These are phyloP conservation scores for Colletotrichum tropicicola DNA, from an alignment of 2,329 filamentous ascomycete species.

Conservation along the genomic window DNA sequence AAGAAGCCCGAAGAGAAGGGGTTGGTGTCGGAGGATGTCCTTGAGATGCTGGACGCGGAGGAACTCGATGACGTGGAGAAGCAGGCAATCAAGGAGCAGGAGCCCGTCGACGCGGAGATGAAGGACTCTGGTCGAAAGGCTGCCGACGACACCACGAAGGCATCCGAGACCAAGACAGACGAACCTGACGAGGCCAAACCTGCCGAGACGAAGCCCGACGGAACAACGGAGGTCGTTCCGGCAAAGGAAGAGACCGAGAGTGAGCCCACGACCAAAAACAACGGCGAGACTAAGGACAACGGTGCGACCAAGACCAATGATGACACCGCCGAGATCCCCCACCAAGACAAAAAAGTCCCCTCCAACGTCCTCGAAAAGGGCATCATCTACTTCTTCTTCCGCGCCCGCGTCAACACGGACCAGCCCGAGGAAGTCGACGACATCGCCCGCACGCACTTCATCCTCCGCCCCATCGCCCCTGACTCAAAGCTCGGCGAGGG, in stretches of 20 bases:
- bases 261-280: neutral
- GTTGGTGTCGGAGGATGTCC: too few relatives aligned
- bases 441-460: conserved; percentile 80
- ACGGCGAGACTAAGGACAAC: neutral
- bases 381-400: conserved; percentile 90
- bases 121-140: neutral
- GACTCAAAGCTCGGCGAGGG: conserved; percentile 72
- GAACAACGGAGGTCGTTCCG: neutral
- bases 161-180: neutral
- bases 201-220: neutral
- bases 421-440: conserved; percentile 76
- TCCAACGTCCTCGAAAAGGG: conserved; percentile 82
- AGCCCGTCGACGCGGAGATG: conserved; percentile 4
- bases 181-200: neutral
- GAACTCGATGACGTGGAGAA: neutral
- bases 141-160: neutral
- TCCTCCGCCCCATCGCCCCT: conserved; percentile 76
- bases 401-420: conserved; percentile 78
- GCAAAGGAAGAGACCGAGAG: neutral
- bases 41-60: neutral
- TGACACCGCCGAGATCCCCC: conserved; percentile 22
- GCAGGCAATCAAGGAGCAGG: neutral
- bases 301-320: neutral
- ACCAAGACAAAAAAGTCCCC: conserved; percentile 23
- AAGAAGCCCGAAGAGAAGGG: neutral